Evolutionary conservation across 2,329 filamentous ascomycete species (phyloP), one percentile per base, ranked within the genome.

Genomic region (Diaporthe citri): DNA sequence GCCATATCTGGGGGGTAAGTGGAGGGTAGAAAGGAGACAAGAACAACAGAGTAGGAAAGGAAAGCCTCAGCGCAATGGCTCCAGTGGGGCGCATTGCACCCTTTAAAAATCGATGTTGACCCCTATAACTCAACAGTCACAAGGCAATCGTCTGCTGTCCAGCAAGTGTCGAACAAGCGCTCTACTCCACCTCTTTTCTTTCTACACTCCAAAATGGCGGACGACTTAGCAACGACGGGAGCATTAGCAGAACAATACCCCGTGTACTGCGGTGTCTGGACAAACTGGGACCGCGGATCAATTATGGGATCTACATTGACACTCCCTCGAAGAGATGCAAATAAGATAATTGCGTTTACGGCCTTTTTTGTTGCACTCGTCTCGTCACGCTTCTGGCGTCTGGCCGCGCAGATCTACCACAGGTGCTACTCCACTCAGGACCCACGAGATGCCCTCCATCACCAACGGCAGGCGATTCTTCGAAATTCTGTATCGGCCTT

Each of bases 301-400:
- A 72, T 83, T 5, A 48, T 77, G 3, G 82, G 83, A 2, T 64
- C 79, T 5, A 85, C 82, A 0, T 72, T 83, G 8, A 84, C 83
- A 1, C 75, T 84, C 0, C 78, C 72, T 0, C 74, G 76, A 20
- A 74, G 76, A 2, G 77, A 82, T 60, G 83, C 80, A 4, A 79
- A 77, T 20, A 71, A 83, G 1, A 72, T 84, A 12, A 80, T 82
- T n/a, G 81, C 82, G 9, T 83, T 83, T 67, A 41, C 83, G 0
- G 82, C 83, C 12, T 78, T 82, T 25, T 84, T 83, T 70, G 76
- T 82, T 8, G 76, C 77, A 1, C 36, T 81, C 20, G 74, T 79
- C 3, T 79, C 79, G 0, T 74, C 75, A 0, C 60, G 78, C 1
- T 56, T 79, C 31, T 82, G 80, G 79, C 67, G 74, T 1, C 71